Percentiles rank a stretch among this genome's conserved stretches.
Evolutionary conservation across 495 filamentous ascomycete genomes (phyloP).

Genomic region (Lasiosphaeriaceae sp.): DNA sequence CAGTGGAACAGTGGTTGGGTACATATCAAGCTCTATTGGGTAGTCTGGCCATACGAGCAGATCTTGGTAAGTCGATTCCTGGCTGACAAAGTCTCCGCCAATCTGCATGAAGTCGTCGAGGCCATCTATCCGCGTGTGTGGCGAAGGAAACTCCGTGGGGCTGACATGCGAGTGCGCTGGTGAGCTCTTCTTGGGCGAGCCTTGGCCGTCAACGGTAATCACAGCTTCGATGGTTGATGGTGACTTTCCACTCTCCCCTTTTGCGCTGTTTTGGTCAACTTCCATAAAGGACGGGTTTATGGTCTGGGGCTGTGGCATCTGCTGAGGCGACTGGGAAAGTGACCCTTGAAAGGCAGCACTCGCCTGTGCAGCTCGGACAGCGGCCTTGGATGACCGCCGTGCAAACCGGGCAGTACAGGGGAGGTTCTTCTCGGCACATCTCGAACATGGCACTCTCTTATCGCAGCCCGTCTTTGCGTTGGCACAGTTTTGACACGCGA

Average conservation of each 20-base stretch:
- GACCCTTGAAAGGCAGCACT: constrained; percentile 18
- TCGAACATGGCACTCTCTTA: constrained; percentile 58
- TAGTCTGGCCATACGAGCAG: constrained; percentile 33
- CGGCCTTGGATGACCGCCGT: constrained; percentile 50
- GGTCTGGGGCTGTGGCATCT: constrained; percentile 20
- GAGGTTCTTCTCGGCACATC: constrained; percentile 56
- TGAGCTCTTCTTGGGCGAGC: constrained; percentile 25
- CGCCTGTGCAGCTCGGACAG: constrained; percentile 35
- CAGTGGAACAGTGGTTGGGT: constrained; percentile 23
- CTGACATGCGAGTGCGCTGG: constrained; percentile 31
- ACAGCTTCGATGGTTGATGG: constrained; percentile 24
- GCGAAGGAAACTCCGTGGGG: constrained; percentile 31
- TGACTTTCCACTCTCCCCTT: constrained; percentile 18
- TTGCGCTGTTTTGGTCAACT: constrained; percentile 25
- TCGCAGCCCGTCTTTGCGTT: constrained; percentile 66
- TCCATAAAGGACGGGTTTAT: constrained; percentile 37
- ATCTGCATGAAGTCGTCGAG: constrained; percentile 37
- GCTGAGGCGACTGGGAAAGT: constrained; percentile 17
- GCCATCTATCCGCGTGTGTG: constrained; percentile 26
- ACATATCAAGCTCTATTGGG: constrained; percentile 32
- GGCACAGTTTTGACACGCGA: constrained; percentile 57
- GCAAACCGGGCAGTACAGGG: constrained; percentile 53
- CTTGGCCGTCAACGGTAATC: constrained; percentile 23
- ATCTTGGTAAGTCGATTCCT: constrained; percentile 32
- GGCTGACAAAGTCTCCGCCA: constrained; percentile 22